Conservation (phyloP, 371 early-diverging fungal species). For the Homolaphlyctis polyrhiza region DNA sequence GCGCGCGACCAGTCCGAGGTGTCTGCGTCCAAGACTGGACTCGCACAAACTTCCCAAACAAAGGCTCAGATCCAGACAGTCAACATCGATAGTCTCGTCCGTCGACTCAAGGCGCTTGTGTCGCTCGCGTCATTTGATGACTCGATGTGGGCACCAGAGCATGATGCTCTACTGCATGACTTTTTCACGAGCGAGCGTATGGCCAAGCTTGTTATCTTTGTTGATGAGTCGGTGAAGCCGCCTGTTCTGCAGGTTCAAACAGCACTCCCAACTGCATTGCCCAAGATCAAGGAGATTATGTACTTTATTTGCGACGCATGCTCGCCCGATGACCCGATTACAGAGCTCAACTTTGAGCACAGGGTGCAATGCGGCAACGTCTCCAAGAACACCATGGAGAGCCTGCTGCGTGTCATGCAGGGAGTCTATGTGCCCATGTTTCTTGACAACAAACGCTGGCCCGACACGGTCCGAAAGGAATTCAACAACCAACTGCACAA, state of each 20-base stretch:
- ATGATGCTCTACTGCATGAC: neutral
- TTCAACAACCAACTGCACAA: slow-evolving; percentile 44
- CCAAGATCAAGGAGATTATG: slow-evolving; percentile 19
- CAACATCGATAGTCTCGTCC: neutral
- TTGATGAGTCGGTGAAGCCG: neutral
- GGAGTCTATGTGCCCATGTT: slow-evolving; percentile 49
- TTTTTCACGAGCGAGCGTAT: neutral
- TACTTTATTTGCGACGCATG: slow-evolving; percentile 33
- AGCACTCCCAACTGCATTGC: neutral
- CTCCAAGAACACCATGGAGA: slow-evolving; percentile 33
- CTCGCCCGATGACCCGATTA: slow-evolving; percentile 11
- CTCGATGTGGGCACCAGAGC: neutral
- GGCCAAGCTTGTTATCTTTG: neutral
- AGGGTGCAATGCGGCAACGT: slow-evolving; percentile 41
- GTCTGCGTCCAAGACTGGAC: no score
- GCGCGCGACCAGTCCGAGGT: no score
- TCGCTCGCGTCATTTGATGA: neutral
- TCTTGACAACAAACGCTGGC: slow-evolving; percentile 42
- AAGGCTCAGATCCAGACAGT: neutral
- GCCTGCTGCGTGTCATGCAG: slow-evolving; percentile 42
- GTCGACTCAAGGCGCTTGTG: neutral
- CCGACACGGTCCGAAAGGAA: slow-evolving; percentile 39
- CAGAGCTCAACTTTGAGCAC: slow-evolving; percentile 29
- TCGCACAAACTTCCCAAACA: no score
- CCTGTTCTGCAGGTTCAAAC: neutral